Evolutionary conservation across 2,329 filamentous ascomycete genomes (phyloP).

Genomic region (Setomelanomma holmii): DNA sequence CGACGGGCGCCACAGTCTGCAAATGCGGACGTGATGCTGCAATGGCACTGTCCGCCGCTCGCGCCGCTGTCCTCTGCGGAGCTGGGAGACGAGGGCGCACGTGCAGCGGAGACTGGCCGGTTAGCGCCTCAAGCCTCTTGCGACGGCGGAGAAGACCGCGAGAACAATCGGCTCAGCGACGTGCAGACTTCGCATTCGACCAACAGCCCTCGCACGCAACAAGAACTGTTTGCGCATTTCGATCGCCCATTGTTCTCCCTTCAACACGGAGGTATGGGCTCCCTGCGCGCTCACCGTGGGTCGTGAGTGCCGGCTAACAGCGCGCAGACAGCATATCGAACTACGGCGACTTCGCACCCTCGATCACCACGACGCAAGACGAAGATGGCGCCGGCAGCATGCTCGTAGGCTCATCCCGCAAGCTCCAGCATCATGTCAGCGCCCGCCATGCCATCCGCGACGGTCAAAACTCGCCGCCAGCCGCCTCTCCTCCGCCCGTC

Average conservation of each 20-base stretch:
- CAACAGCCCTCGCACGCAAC: conserved; percentile 6
- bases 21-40: neutral
- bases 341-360: conserved; percentile 8
- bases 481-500: conserved; percentile 21
- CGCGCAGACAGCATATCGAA: conserved; percentile 22
- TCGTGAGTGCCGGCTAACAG: conserved; percentile 18
- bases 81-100: conserved; percentile 10
- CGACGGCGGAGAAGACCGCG: conserved; percentile 9
- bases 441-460: conserved; percentile 33
- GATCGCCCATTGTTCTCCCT: conserved; percentile 8
- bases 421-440: conserved; percentile 27
- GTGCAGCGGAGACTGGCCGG: conserved; percentile 15
- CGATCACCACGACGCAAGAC: conserved; percentile 5
- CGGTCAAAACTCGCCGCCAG: conserved; percentile 20
- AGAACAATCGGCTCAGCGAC: conserved; percentile 1
- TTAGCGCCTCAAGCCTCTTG: conserved; percentile 24
- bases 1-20: neutral
- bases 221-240: conserved; percentile 15
- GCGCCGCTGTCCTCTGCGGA: neutral
- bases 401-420: conserved; percentile 34
- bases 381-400: conserved; percentile 43
- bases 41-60: neutral
- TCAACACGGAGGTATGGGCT: conserved; percentile 6
- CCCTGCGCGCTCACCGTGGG: neutral
- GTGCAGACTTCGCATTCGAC: conserved; percentile 5